Evolutionary conservation across 225 moss, liverwort and hornwort genomes (phyloP).

Genomic region (Pseudoscleropodium purum): DNA sequence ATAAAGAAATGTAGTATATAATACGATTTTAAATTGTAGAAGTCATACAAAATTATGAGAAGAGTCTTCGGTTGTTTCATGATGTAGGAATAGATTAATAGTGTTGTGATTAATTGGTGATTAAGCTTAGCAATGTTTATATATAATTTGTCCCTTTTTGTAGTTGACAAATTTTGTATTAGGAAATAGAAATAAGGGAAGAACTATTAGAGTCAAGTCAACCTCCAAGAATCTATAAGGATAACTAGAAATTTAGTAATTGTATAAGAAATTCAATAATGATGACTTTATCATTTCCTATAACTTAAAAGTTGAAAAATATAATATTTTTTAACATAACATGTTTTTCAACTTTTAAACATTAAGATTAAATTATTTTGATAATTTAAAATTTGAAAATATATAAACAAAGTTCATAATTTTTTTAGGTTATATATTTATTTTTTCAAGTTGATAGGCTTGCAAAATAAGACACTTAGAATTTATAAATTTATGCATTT

Average conservation of each 20-base stretch:
- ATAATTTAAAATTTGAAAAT: fast-evolving
- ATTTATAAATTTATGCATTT: not conserved
- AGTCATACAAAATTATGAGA: not conserved
- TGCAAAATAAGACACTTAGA: not conserved
- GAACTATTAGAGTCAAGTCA: fast-evolving
- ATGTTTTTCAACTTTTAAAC: not conserved
- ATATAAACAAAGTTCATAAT: not conserved
- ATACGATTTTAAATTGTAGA: fast-evolving
- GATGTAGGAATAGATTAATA: not conserved
- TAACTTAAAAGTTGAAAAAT: too few species aligned
- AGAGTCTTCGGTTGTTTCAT: not conserved
- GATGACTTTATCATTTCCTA: not conserved
- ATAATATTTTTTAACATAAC: fast-evolving
- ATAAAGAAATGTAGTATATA: not conserved
- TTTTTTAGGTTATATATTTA: too few species aligned
- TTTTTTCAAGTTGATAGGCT: not conserved
- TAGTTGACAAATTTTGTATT: not conserved
- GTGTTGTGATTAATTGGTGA: not conserved
- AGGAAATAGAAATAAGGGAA: not conserved
- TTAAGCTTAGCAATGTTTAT: not conserved
- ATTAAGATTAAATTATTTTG: not conserved
- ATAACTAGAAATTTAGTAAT: not conserved
- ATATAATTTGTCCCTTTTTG: too few species aligned
- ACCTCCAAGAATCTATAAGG: not conserved
- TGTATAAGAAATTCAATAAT: not conserved